A percentile compares a stretch with the other conserved stretches of the same genome.
Conservation (phyloP, 208 protist species). For the Crithidia bombi region DNA sequence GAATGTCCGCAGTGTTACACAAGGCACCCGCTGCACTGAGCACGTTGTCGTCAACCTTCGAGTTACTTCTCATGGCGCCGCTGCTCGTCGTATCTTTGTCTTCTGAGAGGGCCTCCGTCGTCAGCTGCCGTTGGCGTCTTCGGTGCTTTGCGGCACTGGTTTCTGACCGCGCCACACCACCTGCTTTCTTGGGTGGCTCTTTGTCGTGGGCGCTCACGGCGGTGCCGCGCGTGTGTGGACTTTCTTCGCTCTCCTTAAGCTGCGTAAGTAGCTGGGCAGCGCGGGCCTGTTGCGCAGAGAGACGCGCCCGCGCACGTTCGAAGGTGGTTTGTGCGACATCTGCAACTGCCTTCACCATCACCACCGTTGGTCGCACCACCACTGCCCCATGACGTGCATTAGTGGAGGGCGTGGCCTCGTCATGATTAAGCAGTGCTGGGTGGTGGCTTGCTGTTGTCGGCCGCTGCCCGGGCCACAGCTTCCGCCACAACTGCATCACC, state of each 20-base stretch:
- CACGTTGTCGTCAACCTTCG: not conserved
- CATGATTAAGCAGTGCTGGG: too few species aligned
- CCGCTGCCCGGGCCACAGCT: constrained; percentile 19
- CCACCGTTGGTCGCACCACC: constrained; percentile 15
- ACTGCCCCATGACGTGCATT: too few species aligned
- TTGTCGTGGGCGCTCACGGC: too few species aligned
- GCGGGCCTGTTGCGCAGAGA: not conserved
- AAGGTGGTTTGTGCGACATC: constrained; percentile 11
- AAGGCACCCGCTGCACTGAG: not conserved
- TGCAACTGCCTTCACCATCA: constrained; percentile 22
- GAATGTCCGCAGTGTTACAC: not conserved
- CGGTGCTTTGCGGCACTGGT: not conserved
- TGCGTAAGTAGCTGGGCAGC: not conserved
- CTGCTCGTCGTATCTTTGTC: too few species aligned
- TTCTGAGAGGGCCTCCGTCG: too few species aligned
- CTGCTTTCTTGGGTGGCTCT: too few species aligned
- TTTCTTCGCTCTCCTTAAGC: not conserved
- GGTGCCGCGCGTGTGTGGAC: not conserved
- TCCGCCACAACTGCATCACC: constrained; percentile 23
- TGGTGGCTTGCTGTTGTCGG: too few species aligned
- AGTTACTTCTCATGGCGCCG: too few species aligned
- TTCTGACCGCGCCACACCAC: too few species aligned
- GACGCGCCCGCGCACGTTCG: constrained; percentile 12
- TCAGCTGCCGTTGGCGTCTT: not conserved
- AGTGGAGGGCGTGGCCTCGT: too few species aligned